A percentile compares a stretch with the other conserved stretches of the same genome.
Evolutionary conservation across 2,329 filamentous ascomycete genomes (phyloP).

Genomic region (Neonectria sp.): DNA sequence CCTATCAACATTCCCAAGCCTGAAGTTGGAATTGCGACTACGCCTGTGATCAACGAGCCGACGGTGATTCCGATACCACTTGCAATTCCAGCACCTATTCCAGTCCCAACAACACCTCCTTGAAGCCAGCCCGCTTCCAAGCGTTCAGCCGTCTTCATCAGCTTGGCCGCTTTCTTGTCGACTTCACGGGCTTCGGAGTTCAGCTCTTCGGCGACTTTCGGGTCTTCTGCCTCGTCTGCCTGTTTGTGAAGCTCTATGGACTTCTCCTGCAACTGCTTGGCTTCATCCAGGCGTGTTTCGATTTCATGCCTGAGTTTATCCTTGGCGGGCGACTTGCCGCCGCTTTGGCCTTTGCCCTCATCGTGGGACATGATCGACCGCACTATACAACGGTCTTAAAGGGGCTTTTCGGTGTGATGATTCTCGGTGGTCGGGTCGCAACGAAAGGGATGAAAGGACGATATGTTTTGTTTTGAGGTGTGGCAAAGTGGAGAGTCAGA

Average conservation of each 20-base stretch:
- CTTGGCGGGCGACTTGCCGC: constrained; percentile 22
- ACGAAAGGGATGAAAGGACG: neutral
- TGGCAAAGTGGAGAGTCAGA: neutral
- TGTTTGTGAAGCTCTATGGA: constrained; percentile 38
- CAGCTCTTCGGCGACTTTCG: constrained; percentile 33
- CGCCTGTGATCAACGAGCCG: constrained; percentile 36
- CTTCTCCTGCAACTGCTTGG: constrained; percentile 31
- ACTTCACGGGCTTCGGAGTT: constrained; percentile 32
- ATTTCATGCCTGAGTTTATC: constrained; percentile 38
- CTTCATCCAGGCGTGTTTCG: constrained; percentile 35
- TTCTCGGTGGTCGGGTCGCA: neutral
- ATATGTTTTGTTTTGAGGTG: neutral
- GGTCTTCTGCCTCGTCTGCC: constrained; percentile 30
- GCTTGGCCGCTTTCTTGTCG: constrained; percentile 42
- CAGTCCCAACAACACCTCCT: constrained; percentile 41
- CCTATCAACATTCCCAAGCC: constrained; percentile 40
- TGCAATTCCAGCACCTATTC: constrained; percentile 41
- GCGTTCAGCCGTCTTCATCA: constrained; percentile 42
- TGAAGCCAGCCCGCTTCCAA: constrained; percentile 41
- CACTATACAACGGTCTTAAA: neutral
- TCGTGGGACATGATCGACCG: constrained; percentile 21
- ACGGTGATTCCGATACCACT: constrained; percentile 38
- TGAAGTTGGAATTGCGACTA: constrained; percentile 40
- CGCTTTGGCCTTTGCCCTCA: constrained; percentile 18
- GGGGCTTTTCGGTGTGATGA: neutral